These are phyloP conservation scores for Boletales sp. DNA, from an alignment of 768 basidiomycete genomes.

Conservation along the genomic window DNA sequence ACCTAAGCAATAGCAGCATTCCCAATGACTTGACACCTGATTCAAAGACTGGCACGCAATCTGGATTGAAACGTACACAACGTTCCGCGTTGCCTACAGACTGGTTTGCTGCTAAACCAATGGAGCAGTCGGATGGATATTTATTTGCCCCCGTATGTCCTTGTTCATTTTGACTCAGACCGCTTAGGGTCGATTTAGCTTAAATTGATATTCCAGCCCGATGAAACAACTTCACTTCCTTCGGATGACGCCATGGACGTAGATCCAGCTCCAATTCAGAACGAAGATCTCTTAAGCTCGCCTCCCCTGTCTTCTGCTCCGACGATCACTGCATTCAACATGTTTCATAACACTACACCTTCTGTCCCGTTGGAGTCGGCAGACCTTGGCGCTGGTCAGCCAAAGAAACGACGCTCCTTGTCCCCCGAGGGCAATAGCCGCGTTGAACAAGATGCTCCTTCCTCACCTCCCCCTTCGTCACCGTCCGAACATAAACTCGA, in stretches of 20 bases:
- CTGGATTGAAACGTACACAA: constrained; percentile 51
- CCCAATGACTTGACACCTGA: constrained; percentile 31
- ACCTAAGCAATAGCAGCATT: constrained; percentile 57
- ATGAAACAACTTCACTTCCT: constrained; percentile 39
- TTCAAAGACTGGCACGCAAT: constrained; percentile 29
- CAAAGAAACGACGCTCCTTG: constrained; percentile 56
- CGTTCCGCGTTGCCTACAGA: constrained; percentile 61
- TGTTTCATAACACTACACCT: constrained; percentile 60
- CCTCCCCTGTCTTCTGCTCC: constrained; percentile 49
- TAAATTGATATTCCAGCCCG: constrained; percentile 24
- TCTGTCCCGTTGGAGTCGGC: constrained; percentile 46
- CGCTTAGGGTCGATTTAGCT: constrained; percentile 7
- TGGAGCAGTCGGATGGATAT: constrained; percentile 23
- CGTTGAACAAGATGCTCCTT: constrained; percentile 38
- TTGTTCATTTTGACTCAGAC: constrained; percentile 3
- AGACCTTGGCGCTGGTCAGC: constrained; percentile 34
- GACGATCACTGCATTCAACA: constrained; percentile 50
- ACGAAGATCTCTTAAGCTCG: constrained; percentile 31
- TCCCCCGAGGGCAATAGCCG: constrained; percentile 47
- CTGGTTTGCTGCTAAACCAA: constrained; percentile 43
- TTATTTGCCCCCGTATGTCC: constrained; percentile 27
- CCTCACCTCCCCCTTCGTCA: constrained; percentile 49
- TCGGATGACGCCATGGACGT: constrained; percentile 77
- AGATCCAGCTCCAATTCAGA: constrained; percentile 50
- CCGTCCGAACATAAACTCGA: constrained; percentile 48